These are phyloP conservation scores for Begonia loranthoides DNA, from an alignment of 306 rosid species.

Conservation along the genomic window DNA sequence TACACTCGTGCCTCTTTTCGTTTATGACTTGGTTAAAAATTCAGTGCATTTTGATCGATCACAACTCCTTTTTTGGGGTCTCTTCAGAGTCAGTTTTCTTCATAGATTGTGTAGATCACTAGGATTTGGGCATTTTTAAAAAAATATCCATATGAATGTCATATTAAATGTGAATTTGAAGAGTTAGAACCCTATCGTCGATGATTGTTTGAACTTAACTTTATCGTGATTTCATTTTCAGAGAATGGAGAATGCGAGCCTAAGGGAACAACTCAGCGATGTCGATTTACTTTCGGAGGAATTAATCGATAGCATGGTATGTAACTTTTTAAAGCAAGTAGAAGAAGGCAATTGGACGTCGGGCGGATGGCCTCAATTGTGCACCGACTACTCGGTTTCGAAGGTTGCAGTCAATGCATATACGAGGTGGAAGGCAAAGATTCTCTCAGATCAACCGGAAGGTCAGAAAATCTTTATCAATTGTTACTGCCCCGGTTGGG, in stretches of 20 bases:
- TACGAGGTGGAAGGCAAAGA: conserved; percentile 54
- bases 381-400: conserved; percentile 70
- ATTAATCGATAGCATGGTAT: conserved; percentile 32
- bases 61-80: no score
- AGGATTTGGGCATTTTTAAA: no score
- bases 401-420: conserved; percentile 70
- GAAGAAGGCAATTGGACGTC: conserved; percentile 70
- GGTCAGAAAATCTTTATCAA: conserved; percentile 64
- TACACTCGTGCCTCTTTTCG: no score
- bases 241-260: conserved; percentile 39
- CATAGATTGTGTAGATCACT: no score
- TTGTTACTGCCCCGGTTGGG: conserved; percentile 89
- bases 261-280: conserved; percentile 48
- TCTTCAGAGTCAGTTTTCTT: no score
- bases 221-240: conserved; percentile 8
- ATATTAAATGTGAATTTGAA: no score
- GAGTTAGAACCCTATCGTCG: no score
- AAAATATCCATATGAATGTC: no score
- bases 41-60: no score
- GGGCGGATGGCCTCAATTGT: conserved; percentile 70
- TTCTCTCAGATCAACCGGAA: conserved; percentile 35
- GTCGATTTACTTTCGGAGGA: conserved; percentile 45
- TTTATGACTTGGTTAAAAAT: no score
- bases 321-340: conserved; percentile 52
- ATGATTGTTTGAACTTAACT: no score